Evolutionary conservation across 768 basidiomycete species (phyloP).

Genomic region (Porphyrellus cyaneotinctus): DNA sequence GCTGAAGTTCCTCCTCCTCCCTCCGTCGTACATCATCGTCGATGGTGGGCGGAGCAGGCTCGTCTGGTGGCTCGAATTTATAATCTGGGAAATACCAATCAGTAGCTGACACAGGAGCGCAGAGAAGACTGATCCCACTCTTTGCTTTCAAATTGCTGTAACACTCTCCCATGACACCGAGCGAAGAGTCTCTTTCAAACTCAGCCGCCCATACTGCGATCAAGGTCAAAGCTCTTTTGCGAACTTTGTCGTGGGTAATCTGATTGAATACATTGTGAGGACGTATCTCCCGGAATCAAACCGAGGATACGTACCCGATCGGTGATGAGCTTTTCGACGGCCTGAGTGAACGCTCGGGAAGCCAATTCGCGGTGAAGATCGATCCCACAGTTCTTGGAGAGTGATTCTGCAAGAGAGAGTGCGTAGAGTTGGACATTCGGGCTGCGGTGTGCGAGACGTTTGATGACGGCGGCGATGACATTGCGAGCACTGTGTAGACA

Average conservation of each 20-base stretch:
- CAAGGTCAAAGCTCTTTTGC: slow-evolving; percentile 62
- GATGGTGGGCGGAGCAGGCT: slow-evolving; percentile 62
- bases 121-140: slow-evolving; percentile 44
- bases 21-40: slow-evolving; percentile 77
- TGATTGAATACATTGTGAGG: slow-evolving; percentile 17
- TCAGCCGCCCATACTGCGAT: slow-evolving; percentile 83
- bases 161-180: slow-evolving; percentile 90
- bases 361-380: slow-evolving; percentile 83
- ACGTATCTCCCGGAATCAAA: not conserved
- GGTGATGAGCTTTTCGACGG: slow-evolving; percentile 78
- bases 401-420: slow-evolving; percentile 79
- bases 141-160: slow-evolving; percentile 79
- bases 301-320: slow-evolving; percentile 63
- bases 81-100: slow-evolving; percentile 46
- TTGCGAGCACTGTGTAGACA: slow-evolving; percentile 71
- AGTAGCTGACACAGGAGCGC: slow-evolving; percentile 1
- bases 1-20: slow-evolving; percentile 93
- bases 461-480: slow-evolving; percentile 79
- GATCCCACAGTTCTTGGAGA: slow-evolving; percentile 87
- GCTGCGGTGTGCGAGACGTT: slow-evolving; percentile 89
- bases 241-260: slow-evolving; percentile 93
- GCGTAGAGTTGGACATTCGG: slow-evolving; percentile 97
- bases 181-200: slow-evolving; percentile 72
- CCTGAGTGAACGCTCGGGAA: slow-evolving; percentile 85
- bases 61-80: slow-evolving; percentile 60